phyloP scores from a whole-genome alignment of 2,329 filamentous ascomycete species.

The Clarireedia paspali region DNA sequence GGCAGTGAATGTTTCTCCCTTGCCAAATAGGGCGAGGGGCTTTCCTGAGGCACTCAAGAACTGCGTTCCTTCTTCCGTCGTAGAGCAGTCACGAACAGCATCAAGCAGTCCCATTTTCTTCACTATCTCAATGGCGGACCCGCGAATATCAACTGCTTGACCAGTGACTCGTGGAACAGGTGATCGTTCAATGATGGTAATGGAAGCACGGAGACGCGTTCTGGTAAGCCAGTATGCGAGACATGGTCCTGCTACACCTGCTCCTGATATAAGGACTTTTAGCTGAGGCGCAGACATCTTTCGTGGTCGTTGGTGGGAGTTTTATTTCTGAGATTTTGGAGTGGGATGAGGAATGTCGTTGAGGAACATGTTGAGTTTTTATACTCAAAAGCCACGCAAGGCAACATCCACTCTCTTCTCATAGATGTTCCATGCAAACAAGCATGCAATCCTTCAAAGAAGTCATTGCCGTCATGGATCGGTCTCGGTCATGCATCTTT shows the following conservation, averaged over 20 bases:
- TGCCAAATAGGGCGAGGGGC: constrained; percentile 31
- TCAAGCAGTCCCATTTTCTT: constrained; percentile 35
- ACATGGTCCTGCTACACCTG: constrained; percentile 32
- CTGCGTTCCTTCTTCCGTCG: constrained; percentile 36
- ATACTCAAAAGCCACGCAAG: no score
- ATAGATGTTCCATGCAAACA: no score
- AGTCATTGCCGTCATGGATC: no score
- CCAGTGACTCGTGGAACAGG: constrained; percentile 38
- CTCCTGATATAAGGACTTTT: constrained; percentile 30
- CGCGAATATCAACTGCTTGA: constrained; percentile 46
- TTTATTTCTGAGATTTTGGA: no score
- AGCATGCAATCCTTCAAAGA: no score
- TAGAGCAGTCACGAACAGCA: constrained; percentile 31
- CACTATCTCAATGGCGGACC: constrained; percentile 32
- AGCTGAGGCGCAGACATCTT: not conserved
- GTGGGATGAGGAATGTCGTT: no score
- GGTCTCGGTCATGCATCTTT: no score
- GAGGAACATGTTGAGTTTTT: no score
- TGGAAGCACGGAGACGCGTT: constrained; percentile 25
- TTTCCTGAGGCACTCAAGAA: constrained; percentile 33
- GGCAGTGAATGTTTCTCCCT: constrained; percentile 33
- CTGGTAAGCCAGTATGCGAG: constrained; percentile 43
- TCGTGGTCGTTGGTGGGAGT: no score
- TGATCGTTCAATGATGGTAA: constrained; percentile 37
- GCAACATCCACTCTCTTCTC: no score